These are phyloP conservation scores for Turritis glabra DNA, from an alignment of 345 rosid genomes.

Conservation along the genomic window DNA sequence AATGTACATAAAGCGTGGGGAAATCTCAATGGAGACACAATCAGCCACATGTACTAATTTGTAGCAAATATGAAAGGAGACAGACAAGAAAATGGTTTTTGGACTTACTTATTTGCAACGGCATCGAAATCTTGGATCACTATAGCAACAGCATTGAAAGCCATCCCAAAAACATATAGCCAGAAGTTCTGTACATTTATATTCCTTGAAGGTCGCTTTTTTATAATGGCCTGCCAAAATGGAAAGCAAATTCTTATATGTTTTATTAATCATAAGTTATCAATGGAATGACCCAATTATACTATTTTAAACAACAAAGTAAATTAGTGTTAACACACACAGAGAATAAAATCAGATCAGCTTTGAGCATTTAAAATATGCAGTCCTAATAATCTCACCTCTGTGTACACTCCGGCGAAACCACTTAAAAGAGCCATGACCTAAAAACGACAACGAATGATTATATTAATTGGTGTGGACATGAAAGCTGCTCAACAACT, in stretches of 20 bases:
- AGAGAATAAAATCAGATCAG: not conserved
- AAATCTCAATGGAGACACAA: not conserved
- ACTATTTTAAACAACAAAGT: not conserved
- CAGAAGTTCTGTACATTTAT: slow-evolving; percentile 96
- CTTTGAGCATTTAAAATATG: not conserved
- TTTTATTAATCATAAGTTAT: not conserved
- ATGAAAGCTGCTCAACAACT: slow-evolving; percentile 3
- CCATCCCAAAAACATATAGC: slow-evolving; percentile 94
- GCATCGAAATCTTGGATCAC: slow-evolving; percentile 91
- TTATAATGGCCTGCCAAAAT: slow-evolving; percentile 85
- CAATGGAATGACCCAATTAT: not conserved
- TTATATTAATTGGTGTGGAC: slow-evolving; percentile 6
- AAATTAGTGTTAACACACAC: not conserved
- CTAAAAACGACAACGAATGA: slow-evolving; percentile 42
- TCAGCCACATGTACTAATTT: not conserved
- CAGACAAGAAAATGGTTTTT: slow-evolving; percentile 22
- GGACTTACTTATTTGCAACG: slow-evolving; percentile 74
- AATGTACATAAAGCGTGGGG: not conserved
- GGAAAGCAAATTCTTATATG: slow-evolving; percentile 15
- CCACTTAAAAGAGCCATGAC: slow-evolving; percentile 97
- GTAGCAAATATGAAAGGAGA: slow-evolving; percentile 1
- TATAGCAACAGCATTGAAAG: slow-evolving; percentile 90
- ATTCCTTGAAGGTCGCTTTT: slow-evolving; percentile 89
- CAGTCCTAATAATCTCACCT: slow-evolving; percentile 47
- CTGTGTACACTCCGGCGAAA: slow-evolving; percentile 97